A percentile compares a stretch with the other conserved stretches of the same genome.
Evolutionary conservation across 1,139 yeast species (phyloP).

Genomic region (Zygoascus hellenicus): DNA sequence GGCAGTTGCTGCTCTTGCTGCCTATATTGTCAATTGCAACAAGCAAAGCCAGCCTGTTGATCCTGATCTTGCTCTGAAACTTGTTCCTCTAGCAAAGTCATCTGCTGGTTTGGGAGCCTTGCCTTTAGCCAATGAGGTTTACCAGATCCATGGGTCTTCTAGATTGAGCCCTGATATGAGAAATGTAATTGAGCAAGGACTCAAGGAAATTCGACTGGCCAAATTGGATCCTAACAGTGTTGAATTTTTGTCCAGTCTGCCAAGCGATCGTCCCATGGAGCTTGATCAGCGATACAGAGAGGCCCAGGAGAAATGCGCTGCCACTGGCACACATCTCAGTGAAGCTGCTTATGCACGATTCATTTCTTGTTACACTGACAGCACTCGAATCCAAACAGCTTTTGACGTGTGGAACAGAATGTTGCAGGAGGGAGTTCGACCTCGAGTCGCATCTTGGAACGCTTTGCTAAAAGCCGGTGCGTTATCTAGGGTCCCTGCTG

Average conservation of each 20-base stretch:
- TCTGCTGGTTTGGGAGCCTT: conserved; percentile 14
- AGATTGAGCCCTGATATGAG: conserved; percentile 12
- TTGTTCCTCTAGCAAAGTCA: conserved; percentile 27
- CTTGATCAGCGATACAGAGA: conserved; percentile 24
- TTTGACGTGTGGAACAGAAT: conserved; percentile 40
- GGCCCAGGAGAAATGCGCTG: conserved; percentile 18
- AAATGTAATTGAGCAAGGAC: conserved; percentile 16
- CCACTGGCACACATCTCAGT: conserved; percentile 21
- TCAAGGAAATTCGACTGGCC: conserved; percentile 20
- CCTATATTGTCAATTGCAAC: conserved; percentile 26
- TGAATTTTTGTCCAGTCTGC: conserved; percentile 22
- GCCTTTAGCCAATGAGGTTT: conserved; percentile 24
- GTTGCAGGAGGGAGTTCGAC: conserved; percentile 28
- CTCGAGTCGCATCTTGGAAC: conserved; percentile 41
- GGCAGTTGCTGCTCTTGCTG: conserved; percentile 28
- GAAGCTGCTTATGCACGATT: conserved; percentile 33
- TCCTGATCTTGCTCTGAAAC: conserved; percentile 26
- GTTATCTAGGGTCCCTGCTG: conserved; percentile 22
- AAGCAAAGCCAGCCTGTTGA: conserved; percentile 19
- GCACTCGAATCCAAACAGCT: conserved; percentile 30
- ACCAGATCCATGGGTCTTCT: conserved; percentile 16
- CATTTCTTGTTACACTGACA: conserved; percentile 34
- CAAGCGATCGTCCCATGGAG: conserved; percentile 24
- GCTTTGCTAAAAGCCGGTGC: conserved; percentile 41
- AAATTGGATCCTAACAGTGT: conserved; percentile 20